Base-by-base conservation (phyloP, 1,284 basidiomycete species). In the Clitocybe nebularis region DNA sequence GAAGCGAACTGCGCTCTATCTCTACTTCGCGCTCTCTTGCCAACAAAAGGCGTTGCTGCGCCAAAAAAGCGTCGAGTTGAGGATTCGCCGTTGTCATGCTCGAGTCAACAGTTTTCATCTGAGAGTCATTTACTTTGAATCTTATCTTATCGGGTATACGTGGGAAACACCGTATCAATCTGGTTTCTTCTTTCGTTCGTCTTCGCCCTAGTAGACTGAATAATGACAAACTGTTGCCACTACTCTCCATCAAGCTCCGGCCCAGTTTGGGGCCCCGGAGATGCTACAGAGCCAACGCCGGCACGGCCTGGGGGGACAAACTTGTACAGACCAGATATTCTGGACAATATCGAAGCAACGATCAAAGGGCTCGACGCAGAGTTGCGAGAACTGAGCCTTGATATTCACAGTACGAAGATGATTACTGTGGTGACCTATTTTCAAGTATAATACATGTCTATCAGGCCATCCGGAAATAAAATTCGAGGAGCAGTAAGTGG, bases 1-100 rank as follows among this genome's bases (percentile, higher is more conserved):
- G 66, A 7, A 95, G 71, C 5, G 84, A 81, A 17, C 79, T 89
- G 37, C 90, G 78, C 46, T 89, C 83, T 48, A 93, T 79, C 58
- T 96, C 93, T 26, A 88, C 88, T 32, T 81, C 74, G 17, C 89
- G 77, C 63, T 96, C 93, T 42, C 67, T 69, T 10, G 74, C 58
- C 3, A 96, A 72, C 5, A 96, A 74, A 1, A 64, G 48, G 20
- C 81, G 74, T 48, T 95, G 91, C 7, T 83, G 73, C 6, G 73
- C 64, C 33, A 95, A 72, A 65, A 94, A 96, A 1, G 68, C 69
- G 11, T 68, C 63, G 4, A 89, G 60, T 8, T 71, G 57, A 11
- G 55, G 47, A 30, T 77, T 72, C 28, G 67, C 58, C 14, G 57
- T 52, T 62, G 64, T 66, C 25, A 37, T 30, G 9, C 20, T 3